A percentile compares a stretch with the other conserved stretches of the same genome.
Conservation (phyloP, 805 yeast genomes). For the Yamadazyma sp. region DNA sequence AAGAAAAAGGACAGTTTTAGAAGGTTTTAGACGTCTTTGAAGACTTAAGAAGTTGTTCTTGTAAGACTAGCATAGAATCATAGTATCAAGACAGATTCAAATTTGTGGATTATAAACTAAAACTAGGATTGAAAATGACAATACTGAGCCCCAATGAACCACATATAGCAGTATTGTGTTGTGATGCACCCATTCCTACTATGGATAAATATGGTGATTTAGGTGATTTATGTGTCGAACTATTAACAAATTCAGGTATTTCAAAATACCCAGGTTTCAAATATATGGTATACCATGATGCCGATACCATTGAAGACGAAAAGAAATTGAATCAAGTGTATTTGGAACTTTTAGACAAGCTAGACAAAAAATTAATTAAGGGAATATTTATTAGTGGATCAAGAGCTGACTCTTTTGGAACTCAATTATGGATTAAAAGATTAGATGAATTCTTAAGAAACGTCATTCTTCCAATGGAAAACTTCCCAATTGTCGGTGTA, state of each 20-base stretch:
- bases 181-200: slow-evolving; percentile 34
- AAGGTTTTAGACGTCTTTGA: too few relatives aligned
- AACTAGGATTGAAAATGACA: too few relatives aligned
- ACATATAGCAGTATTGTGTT: slow-evolving; percentile 39
- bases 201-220: slow-evolving; percentile 46
- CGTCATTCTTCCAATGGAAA: slow-evolving; percentile 11
- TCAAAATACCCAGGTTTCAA: slow-evolving; percentile 21
- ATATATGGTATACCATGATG: slow-evolving; percentile 33
- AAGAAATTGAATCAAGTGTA: slow-evolving; percentile 10
- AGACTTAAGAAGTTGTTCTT: too few relatives aligned
- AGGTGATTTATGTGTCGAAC: slow-evolving; percentile 43
- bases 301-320: slow-evolving; percentile 13
- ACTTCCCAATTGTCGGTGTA: slow-evolving; percentile 56
- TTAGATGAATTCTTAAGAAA: slow-evolving; percentile 33
- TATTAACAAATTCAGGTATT: slow-evolving; percentile 21
- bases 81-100: too few relatives aligned
- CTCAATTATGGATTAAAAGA: slow-evolving; percentile 39
- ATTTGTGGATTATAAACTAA: too few relatives aligned
- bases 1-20: too few relatives aligned
- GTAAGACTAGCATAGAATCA: too few relatives aligned
- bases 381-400: slow-evolving; percentile 57
- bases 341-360: slow-evolving; percentile 19
- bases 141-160: too few relatives aligned
- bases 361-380: slow-evolving; percentile 24
- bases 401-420: slow-evolving; percentile 42